phyloP scores from a whole-genome alignment of 306 rosid species.

The Adenanthera pavonina region DNA sequence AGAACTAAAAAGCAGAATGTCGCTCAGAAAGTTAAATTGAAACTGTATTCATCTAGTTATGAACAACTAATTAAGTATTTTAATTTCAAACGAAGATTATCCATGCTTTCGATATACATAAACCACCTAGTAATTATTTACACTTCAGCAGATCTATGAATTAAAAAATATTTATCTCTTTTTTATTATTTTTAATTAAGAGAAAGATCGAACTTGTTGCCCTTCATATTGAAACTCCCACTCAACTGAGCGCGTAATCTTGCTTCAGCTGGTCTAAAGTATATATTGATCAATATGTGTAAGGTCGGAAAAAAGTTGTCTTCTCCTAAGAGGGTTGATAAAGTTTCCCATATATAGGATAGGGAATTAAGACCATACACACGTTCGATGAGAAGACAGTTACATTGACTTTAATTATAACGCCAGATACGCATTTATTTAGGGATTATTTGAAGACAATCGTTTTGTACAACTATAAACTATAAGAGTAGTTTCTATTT shows the following conservation, averaged over 20 bases:
- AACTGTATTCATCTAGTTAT: not conserved
- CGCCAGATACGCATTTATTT: not conserved
- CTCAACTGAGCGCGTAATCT: not conserved
- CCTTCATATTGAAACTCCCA: not conserved
- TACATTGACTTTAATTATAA: constrained; percentile 12
- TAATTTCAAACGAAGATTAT: not conserved
- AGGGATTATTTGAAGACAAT: not conserved
- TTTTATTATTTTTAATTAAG: not conserved
- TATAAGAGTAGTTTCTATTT: not conserved
- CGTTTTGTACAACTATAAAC: not conserved
- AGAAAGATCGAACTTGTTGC: not conserved
- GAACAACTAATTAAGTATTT: not conserved
- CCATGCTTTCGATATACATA: not conserved
- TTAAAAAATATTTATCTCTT: not conserved
- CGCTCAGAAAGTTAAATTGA: not conserved
- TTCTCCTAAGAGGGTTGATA: not conserved
- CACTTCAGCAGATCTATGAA: not conserved
- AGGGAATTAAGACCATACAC: not conserved
- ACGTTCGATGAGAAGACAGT: constrained; percentile 8
- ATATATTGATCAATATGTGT: not conserved
- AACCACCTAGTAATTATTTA: not conserved
- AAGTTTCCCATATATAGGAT: not conserved
- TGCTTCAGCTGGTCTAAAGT: not conserved
- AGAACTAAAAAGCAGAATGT: not conserved
- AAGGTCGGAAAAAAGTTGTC: not conserved